Evolutionary conservation across 2,329 filamentous ascomycete genomes (phyloP).

Genomic region (Aspergillus sp.): DNA sequence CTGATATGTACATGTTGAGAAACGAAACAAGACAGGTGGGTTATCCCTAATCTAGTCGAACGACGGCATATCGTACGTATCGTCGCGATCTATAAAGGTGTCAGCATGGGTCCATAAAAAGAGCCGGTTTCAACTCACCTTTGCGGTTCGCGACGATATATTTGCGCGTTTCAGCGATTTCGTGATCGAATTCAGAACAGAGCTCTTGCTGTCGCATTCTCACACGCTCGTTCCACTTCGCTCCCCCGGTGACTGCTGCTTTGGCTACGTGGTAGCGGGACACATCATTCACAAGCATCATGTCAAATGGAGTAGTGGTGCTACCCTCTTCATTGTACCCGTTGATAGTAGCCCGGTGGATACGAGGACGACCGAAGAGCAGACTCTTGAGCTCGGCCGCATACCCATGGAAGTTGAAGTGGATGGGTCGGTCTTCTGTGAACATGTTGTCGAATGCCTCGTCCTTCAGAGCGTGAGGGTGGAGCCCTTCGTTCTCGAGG

Average conservation of each 20-base stretch:
- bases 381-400: conserved; percentile 60
- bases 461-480: conserved; percentile 58
- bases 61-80: conserved; percentile 47
- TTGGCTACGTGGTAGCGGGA: conserved; percentile 61
- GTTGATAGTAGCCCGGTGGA: conserved; percentile 56
- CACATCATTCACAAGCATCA: conserved; percentile 65
- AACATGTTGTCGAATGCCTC: conserved; percentile 58
- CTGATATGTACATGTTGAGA: background rate
- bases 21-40: background rate
- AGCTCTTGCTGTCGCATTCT: conserved; percentile 47
- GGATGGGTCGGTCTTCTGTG: conserved; percentile 54
- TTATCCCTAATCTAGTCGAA: background rate
- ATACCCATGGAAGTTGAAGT: conserved; percentile 70
- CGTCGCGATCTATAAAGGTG: conserved; percentile 48
- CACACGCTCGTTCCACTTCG: conserved; percentile 50
- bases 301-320: conserved; percentile 68
- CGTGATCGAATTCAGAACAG: conserved; percentile 49
- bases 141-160: conserved; percentile 56
- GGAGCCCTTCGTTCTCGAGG: conserved; percentile 53
- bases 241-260: conserved; percentile 52
- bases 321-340: conserved; percentile 66
- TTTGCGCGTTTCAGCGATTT: conserved; percentile 50
- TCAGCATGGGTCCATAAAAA: background rate
- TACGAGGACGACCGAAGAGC: conserved; percentile 56
- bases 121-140: conserved; percentile 42